A percentile compares a stretch with the other conserved stretches of the same genome.
phyloP scores from a whole-genome alignment of 257 asterid genomes.

The Jacaranda copaia region DNA sequence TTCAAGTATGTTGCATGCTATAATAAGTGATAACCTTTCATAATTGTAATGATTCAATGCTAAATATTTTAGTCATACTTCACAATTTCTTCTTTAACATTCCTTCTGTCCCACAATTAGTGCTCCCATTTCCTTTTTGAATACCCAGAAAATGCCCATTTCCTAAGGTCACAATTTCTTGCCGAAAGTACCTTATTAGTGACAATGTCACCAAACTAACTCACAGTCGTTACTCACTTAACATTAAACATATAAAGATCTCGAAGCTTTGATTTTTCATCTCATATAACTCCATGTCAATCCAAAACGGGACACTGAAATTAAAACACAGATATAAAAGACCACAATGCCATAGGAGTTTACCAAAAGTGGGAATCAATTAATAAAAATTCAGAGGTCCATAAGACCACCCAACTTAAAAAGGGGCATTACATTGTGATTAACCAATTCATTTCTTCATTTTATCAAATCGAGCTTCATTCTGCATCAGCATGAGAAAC shows the following conservation, averaged over 20 bases:
- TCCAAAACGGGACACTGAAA: neutral
- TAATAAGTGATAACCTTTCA: too few species aligned
- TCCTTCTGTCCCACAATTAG: neutral
- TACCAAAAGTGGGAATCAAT: neutral
- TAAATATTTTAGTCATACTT: neutral
- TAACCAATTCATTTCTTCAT: neutral
- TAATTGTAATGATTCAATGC: neutral
- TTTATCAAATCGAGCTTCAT: neutral
- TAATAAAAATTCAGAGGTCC: neutral
- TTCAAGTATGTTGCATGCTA: slow-evolving; percentile 18
- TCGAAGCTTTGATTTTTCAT: neutral
- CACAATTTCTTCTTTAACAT: neutral
- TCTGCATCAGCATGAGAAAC: neutral
- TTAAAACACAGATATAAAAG: neutral
- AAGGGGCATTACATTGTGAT: neutral
- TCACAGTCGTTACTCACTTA: neutral
- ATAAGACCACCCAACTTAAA: neutral
- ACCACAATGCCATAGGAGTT: neutral
- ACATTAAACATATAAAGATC: neutral
- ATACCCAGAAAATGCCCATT: neutral
- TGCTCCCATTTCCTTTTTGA: neutral
- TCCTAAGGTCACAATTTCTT: neutral
- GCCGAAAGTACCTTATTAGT: too few species aligned
- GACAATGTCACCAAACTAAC: too few species aligned
- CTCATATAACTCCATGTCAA: neutral